Conservation (phyloP, 345 rosid genomes). For the Eucalyptus sp. region DNA sequence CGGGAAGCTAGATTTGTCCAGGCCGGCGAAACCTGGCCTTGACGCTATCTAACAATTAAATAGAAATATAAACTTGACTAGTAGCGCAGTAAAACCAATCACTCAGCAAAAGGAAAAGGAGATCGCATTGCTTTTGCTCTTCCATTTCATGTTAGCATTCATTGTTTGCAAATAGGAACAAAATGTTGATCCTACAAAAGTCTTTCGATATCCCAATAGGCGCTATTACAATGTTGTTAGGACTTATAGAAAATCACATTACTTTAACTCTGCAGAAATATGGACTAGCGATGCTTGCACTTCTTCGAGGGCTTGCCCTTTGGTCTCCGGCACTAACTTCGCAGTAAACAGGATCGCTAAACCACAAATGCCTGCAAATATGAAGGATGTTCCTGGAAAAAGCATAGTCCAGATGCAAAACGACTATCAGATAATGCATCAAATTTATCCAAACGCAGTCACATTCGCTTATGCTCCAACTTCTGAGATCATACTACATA, state of each 20-base stretch:
- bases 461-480: background rate
- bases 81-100: background rate
- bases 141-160: background rate
- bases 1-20: background rate
- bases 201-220: background rate
- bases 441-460: background rate
- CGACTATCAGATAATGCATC: background rate
- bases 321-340: constrained; percentile 10
- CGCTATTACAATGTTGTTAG: background rate
- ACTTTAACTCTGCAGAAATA: background rate
- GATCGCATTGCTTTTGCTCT: background rate
- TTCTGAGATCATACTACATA: background rate
- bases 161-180: background rate
- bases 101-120: background rate
- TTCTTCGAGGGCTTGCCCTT: constrained; percentile 6
- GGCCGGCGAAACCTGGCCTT: background rate
- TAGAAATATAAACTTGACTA: background rate
- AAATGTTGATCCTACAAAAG: background rate
- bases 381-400: constrained; percentile 35
- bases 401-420: background rate
- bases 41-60: background rate
- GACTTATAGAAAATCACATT: background rate
- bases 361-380: background rate
- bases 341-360: background rate
- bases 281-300: constrained; percentile 2